A percentile compares a stretch with the other conserved stretches of the same genome.
Conservation (phyloP, 306 rosid genomes). For the Dryas octopetala region DNA sequence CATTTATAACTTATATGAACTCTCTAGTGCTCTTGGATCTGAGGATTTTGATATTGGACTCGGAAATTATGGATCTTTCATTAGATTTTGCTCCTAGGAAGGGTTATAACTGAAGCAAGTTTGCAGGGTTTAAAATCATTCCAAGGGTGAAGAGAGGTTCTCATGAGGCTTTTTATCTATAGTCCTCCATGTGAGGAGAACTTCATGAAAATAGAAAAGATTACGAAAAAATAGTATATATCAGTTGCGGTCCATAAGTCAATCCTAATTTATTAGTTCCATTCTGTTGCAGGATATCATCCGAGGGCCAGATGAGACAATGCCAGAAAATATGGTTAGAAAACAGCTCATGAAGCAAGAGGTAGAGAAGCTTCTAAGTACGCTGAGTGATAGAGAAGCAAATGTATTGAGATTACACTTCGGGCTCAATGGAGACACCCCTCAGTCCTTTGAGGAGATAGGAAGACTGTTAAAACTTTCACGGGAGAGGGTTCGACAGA, state of each 20-base stretch:
- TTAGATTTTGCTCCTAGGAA: not conserved
- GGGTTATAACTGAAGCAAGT: not conserved
- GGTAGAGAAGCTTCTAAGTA: slow-evolving; percentile 48
- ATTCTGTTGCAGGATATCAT: slow-evolving; percentile 60
- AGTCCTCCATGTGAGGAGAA: not conserved
- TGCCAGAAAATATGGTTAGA: slow-evolving; percentile 61
- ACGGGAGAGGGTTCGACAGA: slow-evolving; percentile 68
- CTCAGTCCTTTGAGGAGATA: slow-evolving; percentile 63
- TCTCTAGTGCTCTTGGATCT: not conserved
- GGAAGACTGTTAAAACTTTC: slow-evolving; percentile 61
- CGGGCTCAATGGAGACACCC: slow-evolving; percentile 60
- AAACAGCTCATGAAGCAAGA: slow-evolving; percentile 49
- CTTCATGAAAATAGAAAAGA: not conserved
- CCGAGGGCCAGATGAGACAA: slow-evolving; percentile 55
- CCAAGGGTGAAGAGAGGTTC: not conserved
- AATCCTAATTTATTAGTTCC: not conserved
- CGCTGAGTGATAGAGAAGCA: slow-evolving; percentile 60
- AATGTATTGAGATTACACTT: slow-evolving; percentile 50
- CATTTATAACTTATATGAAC: not conserved
- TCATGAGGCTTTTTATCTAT: not conserved
- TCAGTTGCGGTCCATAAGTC: not conserved
- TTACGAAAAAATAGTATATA: not conserved
- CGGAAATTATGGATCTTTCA: not conserved
- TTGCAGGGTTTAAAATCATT: not conserved
- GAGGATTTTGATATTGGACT: not conserved